Conservation (phyloP, 345 rosid genomes). For the Eucalyptus marginata region DNA sequence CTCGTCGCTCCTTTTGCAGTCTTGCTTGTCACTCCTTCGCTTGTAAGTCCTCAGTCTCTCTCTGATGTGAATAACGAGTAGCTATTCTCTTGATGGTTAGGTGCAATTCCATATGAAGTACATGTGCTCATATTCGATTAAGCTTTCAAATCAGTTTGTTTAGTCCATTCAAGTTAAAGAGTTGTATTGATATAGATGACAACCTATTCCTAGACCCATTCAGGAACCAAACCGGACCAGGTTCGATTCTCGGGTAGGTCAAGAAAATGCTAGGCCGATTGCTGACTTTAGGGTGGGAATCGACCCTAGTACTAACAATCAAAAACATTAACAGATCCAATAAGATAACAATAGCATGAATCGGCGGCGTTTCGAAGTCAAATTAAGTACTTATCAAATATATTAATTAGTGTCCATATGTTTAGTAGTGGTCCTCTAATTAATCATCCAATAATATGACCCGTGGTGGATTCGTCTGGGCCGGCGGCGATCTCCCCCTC, state of each 20-base stretch:
- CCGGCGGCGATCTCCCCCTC: not conserved
- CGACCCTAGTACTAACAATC: no score
- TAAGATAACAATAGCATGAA: not conserved
- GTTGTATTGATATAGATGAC: no score
- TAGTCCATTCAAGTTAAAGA: no score
- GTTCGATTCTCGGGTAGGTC: no score
- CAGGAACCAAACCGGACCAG: accelerated
- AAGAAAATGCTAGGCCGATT: not conserved
- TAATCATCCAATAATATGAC: not conserved
- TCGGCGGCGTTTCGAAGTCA: not conserved
- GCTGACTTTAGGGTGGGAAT: not conserved
- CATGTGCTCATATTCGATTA: not conserved
- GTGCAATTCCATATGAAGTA: not conserved
- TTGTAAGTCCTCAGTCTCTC: not conserved
- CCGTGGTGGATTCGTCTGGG: not conserved
- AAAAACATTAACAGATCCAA: not conserved
- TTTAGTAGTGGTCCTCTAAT: not conserved
- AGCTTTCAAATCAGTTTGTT: not conserved
- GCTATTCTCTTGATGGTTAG: not conserved
- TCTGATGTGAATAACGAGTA: not conserved
- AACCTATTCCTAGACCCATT: not conserved
- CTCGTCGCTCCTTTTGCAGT: not conserved
- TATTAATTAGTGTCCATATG: not conserved
- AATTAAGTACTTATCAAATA: not conserved
- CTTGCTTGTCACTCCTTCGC: not conserved